Evolutionary conservation across 345 rosid species (phyloP), one percentile per base, ranked within the genome.

Genomic region (Eutrema japonicum): DNA sequence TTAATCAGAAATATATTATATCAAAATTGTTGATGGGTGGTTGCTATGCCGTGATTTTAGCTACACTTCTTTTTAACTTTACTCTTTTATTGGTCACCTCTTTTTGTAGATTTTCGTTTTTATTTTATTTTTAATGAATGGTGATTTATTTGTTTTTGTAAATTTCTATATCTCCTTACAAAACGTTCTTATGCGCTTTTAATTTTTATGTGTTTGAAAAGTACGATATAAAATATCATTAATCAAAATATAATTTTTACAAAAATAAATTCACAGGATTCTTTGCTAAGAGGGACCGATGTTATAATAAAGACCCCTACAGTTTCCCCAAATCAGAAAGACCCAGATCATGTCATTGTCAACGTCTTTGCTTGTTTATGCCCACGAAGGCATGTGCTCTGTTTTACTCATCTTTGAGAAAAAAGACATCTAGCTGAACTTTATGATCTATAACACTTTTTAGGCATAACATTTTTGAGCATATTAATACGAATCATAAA

Each of bases 11-110:
- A 29, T 40, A 30, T 37, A 11, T 35, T 37, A 11, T 45, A 8
- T 8, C 63, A 75, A 67, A 67, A 64, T 75, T 60, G 68, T 67
- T 42, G 60, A 57, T 18, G 4, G 8, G 60, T 74, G 29, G 78
- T 74, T 66, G n/a, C 60, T 58, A 59, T 9, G n/a, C 41, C 78
- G 33, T 75, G 55, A 2, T 67, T 75, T 59, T 52, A 59, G 78
- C 63, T 60, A 10, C 10, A 66, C 59, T 59, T 67, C 1, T 59
- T 74, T 59, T 10, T 4, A 50, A 43, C 47, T 50, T 50, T 49
- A 74, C 78, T 65, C 71, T 70, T 6, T 5, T 12, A 8, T 42
- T 50, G 6, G 2, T 53, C 7, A 40, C 41, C 40, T 30, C 18
- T 54, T 54, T 22, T 29, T 27, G 10, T 55, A 22, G 26, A 22